Percentiles rank a stretch among this genome's conserved stretches.
Evolutionary conservation across 139 green algal genomes (phyloP).

Genomic region (Asterochloris sp.): DNA sequence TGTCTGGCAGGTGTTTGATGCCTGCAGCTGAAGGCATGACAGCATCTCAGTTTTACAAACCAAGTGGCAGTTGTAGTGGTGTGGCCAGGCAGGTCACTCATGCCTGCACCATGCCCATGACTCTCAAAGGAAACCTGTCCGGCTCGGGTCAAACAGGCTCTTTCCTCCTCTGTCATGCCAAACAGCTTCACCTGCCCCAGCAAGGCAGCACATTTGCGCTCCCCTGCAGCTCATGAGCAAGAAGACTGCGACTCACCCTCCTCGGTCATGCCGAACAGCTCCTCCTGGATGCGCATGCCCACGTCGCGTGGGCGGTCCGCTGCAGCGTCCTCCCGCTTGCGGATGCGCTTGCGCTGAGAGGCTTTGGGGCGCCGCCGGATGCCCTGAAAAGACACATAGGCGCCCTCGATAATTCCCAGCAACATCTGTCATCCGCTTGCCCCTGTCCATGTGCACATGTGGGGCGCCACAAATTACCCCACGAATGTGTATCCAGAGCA

Average conservation of each 20-base stretch:
- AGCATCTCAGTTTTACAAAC: no score
- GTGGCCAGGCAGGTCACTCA: no score
- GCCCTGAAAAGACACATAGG: conserved; percentile 14
- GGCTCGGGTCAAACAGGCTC: no score
- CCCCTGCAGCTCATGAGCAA: no score
- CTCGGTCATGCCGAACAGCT: conserved; percentile 64
- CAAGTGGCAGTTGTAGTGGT: no score
- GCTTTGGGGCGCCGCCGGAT: conserved; percentile 34
- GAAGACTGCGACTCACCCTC: no score
- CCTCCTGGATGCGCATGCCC: conserved; percentile 57
- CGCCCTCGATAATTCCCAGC: not conserved
- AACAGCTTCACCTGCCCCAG: conserved; percentile 75
- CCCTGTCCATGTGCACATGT: not conserved
- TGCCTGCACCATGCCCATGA: no score
- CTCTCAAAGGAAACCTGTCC: no score
- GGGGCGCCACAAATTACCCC: not conserved
- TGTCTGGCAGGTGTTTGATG: no score
- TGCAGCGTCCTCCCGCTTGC: conserved; percentile 49
- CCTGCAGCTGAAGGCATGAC: no score
- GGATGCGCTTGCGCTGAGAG: conserved; percentile 58
- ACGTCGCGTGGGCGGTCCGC: conserved; percentile 5
- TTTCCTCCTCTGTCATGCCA: conserved; percentile 26
- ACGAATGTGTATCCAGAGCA: not conserved
- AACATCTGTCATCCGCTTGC: not conserved
- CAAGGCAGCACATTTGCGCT: conserved; percentile 22